A percentile compares a stretch with the other conserved stretches of the same genome.
Evolutionary conservation across 2,329 filamentous ascomycete species (phyloP).

Genomic region (Corniculantispora saksenae): DNA sequence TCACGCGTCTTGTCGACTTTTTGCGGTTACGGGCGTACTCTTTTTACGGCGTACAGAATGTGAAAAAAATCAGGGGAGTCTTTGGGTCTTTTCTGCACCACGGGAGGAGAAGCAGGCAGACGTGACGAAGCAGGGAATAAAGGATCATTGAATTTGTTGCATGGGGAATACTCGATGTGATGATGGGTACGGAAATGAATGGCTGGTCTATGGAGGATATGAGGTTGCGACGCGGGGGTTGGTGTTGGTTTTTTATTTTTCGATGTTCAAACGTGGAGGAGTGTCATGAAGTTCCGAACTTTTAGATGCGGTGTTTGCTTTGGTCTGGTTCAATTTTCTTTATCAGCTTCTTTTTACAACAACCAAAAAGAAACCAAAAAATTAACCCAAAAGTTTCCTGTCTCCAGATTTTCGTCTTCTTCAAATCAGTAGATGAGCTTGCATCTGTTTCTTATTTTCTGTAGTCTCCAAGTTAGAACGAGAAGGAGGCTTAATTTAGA

Average conservation of each 20-base stretch:
- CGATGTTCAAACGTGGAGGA: background rate
- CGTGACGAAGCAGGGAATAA: slow-evolving; percentile 3
- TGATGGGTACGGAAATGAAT: slow-evolving; percentile 3
- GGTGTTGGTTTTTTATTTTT: background rate
- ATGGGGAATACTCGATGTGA: no score
- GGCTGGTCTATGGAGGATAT: slow-evolving; percentile 3
- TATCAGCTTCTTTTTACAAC: slow-evolving; percentile 21
- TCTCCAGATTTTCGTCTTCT: background rate
- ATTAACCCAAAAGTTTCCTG: slow-evolving; percentile 14
- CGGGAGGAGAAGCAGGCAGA: background rate
- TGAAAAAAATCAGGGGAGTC: slow-evolving; percentile 7
- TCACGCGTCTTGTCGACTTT: slow-evolving; percentile 12
- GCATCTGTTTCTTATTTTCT: no score
- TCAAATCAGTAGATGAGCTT: background rate
- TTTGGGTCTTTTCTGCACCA: slow-evolving; percentile 13
- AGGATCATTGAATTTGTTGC: no score
- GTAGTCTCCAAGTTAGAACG: no score
- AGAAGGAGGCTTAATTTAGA: no score
- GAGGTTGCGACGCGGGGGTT: background rate
- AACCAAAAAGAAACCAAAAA: slow-evolving; percentile 1
- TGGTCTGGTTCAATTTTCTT: slow-evolving; percentile 21
- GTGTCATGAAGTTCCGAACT: slow-evolving; percentile 17
- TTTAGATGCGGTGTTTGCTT: slow-evolving; percentile 19
- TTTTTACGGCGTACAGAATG: slow-evolving; percentile 14
- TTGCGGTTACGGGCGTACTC: slow-evolving; percentile 2